Base-by-base conservation (phyloP, 2,329 filamentous ascomycete species). In the Exserohilum turcica region DNA sequence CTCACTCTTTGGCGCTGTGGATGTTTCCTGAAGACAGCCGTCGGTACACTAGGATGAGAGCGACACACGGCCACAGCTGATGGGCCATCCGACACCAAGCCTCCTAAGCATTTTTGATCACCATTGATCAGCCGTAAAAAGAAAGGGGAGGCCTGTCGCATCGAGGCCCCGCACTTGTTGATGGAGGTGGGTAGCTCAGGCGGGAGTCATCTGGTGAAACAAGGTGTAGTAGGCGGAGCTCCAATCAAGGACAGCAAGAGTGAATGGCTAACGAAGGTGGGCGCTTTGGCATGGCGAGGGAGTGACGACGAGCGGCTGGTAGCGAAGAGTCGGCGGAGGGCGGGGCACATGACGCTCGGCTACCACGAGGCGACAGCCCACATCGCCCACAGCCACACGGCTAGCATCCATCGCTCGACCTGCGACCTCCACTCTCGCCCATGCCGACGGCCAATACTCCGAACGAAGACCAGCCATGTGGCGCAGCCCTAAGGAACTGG, bases 381-480 rank as follows among this genome's bases (percentile, higher is more conserved):
- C 46, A 24, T 3, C 18, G 15, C n/a, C 40, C 38, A 44, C 54
- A 56, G 54, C 50, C 50, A 54, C 49, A 48, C 43, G 46, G 43
- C 32, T 31, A 45, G 28, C 57, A 37, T 48, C 54, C 47, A 31
- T n/a, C n/a, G n/a, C n/a, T n/a, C n/a, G 48, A 43, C n/a, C 19
- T 38, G 12, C 13, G 15, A 13, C 35, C 47, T 42, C 33, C 31
- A 13, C 29, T 31, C 33, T 47, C 31, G 57, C 37, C 36, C 29
- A 35, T 48, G 39, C 53, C 38, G 43, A 50, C 39, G n/a, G n/a
- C 46, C 35, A 21, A 18, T 28, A 24, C n/a, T 16, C 24, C 27
- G 43, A n/a, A 52, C 58, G 21, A 24, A 24, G 21, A 7, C 21
- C 21, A 5, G 59, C 52, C 54, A 42, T 61, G 64, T 61, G 61